Evolutionary conservation across 768 basidiomycete species (phyloP).

Genomic region (Mrakia blollopis): DNA sequence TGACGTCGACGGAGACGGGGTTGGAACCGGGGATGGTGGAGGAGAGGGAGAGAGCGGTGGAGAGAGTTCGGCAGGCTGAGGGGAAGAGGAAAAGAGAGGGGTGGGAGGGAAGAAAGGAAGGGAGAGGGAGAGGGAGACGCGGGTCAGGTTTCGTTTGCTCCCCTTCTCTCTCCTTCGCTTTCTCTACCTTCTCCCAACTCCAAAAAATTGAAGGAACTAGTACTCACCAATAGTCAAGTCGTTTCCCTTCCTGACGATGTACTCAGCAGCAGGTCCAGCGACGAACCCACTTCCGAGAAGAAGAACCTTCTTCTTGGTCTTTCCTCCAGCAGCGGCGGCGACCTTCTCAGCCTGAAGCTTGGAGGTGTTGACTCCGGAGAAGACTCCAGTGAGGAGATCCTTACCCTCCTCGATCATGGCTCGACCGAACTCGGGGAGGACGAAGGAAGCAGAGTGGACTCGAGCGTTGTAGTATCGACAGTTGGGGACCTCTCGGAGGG

Average conservation of each 20-base stretch:
- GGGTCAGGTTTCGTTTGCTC: neutral
- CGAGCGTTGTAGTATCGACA: conserved; percentile 80
- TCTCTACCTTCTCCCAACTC: neutral
- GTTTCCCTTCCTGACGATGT: conserved; percentile 76
- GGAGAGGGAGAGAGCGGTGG: conserved; percentile 64
- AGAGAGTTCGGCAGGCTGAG: conserved; percentile 80
- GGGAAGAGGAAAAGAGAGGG: neutral
- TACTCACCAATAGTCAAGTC: conserved; percentile 72
- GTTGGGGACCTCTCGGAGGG: conserved; percentile 63
- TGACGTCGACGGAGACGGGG: conserved; percentile 76
- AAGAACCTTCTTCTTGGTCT: conserved; percentile 59
- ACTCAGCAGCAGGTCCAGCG: conserved; percentile 93
- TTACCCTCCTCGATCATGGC: conserved; percentile 66
- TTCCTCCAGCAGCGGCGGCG: conserved; percentile 14
- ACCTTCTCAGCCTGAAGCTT: conserved; percentile 28
- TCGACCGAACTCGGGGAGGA: conserved; percentile 87
- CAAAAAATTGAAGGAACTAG: neutral
- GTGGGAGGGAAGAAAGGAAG: neutral
- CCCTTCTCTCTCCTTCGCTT: neutral
- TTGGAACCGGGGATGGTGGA: conserved; percentile 63
- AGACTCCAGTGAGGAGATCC: conserved; percentile 49
- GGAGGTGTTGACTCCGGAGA: conserved; percentile 39
- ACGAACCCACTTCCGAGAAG: conserved; percentile 94
- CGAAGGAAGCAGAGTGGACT: conserved; percentile 76
- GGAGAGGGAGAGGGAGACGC: neutral